Evolutionary conservation across 179 eudicot species (phyloP).

Genomic region (Gypsophila paniculata): DNA sequence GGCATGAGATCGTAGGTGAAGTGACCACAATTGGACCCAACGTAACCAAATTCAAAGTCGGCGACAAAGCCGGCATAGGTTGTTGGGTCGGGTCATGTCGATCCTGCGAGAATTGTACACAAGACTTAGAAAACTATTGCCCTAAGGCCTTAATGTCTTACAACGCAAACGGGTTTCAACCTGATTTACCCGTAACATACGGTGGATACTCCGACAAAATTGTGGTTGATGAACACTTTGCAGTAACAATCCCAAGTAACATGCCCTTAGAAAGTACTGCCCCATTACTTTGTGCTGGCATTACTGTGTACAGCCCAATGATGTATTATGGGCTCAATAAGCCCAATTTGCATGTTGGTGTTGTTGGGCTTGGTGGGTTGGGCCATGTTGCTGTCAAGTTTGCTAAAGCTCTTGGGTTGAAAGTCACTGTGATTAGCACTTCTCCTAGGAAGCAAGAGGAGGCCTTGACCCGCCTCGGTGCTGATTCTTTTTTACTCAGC

Average conservation of each 20-base stretch:
- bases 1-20: constrained; percentile 34
- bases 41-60: constrained; percentile 27
- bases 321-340: constrained; percentile 25
- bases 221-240: constrained; percentile 26
- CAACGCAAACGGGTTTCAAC: constrained; percentile 10
- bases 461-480: constrained; percentile 24
- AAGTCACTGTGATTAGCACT: constrained; percentile 38
- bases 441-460: constrained; percentile 25
- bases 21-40: constrained; percentile 17
- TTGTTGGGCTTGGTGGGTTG: constrained; percentile 36
- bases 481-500: constrained; percentile 30
- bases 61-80: constrained; percentile 30
- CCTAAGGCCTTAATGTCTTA: constrained; percentile 5
- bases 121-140: constrained; percentile 25
- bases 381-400: constrained; percentile 35
- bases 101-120: constrained; percentile 17
- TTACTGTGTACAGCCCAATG: constrained; percentile 25
- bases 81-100: constrained; percentile 22
- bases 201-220: constrained; percentile 29
- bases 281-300: constrained; percentile 29
- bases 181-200: constrained; percentile 11
- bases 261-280: constrained; percentile 19
- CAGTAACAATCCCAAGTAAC: constrained; percentile 10
- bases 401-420: constrained; percentile 31
- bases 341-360: constrained; percentile 24